Evolutionary conservation across 31 red algal genomes (phyloP), one percentile per base, ranked within the genome.

Genomic region (Bonnemaisonia californica): DNA sequence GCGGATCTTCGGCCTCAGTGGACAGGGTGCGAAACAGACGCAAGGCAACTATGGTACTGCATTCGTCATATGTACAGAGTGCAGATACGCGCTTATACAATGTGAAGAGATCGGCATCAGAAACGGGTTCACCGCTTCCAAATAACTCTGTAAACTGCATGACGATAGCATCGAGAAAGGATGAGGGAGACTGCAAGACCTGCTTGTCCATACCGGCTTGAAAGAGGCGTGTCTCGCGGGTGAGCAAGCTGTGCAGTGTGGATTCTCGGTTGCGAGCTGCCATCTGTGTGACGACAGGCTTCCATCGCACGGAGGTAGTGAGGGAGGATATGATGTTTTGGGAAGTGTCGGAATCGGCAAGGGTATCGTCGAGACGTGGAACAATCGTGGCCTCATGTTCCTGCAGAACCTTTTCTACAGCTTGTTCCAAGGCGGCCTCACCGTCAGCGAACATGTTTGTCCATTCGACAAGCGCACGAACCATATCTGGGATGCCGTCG

Each of bases 61-160:
- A 55, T 64, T 83, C 80, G 47, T 83, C 80, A 35, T 83, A 83
- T 9, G 80, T 62, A 48, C 66, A 83, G 22, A 83, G 24, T 9
- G 80, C 68, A 0, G 68, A 54, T 8, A 83, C 56, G 35, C 55
- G 24, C 42, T 56, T 58, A 22, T 62, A 83, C 68, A 83, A 13
- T 19, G 18, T 35, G 34, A 22, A n/a, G n/a, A 83, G 21, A 2
- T 68, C 66, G 0, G 27, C 34, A 47, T 74, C 54, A 1, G 28
- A 60, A 4, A 62, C 64, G 3, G 32, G 23, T 42, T 51, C 57
- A 13, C 48, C 63, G 56, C 33, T 57, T 0, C 30, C 30, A 55
- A 83, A 72, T n/a, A 83, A 41, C 8, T 47, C 40, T 0, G 65
- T 57, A 63, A 83, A 72, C 54, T 83, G 80, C 33, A 56, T 37